Evolutionary conservation across 805 yeast species (phyloP), one percentile per base, ranked within the genome.

Genomic region (Teunomyces panamensis): DNA sequence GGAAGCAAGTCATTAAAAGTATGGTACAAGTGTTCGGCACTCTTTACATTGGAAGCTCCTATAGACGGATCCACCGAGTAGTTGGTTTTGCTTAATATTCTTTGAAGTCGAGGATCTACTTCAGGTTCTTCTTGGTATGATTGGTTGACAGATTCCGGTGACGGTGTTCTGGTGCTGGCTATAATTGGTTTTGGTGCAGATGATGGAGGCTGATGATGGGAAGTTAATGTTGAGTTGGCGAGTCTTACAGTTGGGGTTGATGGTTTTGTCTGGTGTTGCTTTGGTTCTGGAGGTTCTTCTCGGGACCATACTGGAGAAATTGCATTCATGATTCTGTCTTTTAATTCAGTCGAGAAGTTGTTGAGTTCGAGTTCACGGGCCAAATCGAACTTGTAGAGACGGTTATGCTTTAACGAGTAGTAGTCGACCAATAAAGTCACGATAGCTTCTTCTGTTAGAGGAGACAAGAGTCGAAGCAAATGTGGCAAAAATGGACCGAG

Each of bases 381-480:
- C 32, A 83, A 65, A 50, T 79, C 84, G 28, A 61, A 63, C 51
- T 70, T 73, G 32, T 81, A 81, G 11, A 68, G 53, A 41, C 65
- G 65, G 51, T 66, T 67, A 10, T 61, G 62, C 41, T 56, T 61
- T 46, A 60, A 41, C 30, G 57, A 58, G 50, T 66, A 70, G 56
- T 62, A 69, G 45, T 54, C 53, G 3, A 53, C 55, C 16, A 69
- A 59, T 16, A 70, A 53, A 6, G 46, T 43, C 37, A 46, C 53
- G 5, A 62, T 47, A 20, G 49, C 28, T 5, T 29, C 29, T 30
- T 30, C 45, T 26, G 32, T 42, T 10, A 32, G 45, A 5, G 45
- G 39, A 5, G 37, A 26, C 14, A 65, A 47, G n/a, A 58, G 39
- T 5, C 41, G 35, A 2, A 64, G 63, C 41, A 69, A 52, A 2